Conservation (phyloP, 2,329 filamentous ascomycete species). For the Eurotiales sp. region DNA sequence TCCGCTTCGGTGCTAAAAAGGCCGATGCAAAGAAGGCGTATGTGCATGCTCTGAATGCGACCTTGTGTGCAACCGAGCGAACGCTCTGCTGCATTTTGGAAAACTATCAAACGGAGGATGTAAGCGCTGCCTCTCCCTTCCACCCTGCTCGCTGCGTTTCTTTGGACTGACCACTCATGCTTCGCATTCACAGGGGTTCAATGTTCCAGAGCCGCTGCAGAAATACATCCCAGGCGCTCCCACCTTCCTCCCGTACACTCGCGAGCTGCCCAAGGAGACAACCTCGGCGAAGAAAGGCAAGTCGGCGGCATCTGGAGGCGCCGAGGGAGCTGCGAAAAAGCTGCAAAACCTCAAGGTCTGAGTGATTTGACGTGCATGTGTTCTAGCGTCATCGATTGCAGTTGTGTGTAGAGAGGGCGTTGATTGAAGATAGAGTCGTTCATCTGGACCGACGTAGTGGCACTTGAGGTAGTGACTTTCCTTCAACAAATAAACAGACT, state of each 20-base stretch:
- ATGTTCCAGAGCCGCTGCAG: conserved; percentile 75
- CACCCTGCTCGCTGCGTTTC: too few species aligned
- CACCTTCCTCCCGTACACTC: conserved; percentile 83
- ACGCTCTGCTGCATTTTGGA: conserved; percentile 92
- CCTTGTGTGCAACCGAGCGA: conserved; percentile 83
- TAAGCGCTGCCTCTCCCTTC: conserved; percentile 36
- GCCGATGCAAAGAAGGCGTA: conserved; percentile 85
- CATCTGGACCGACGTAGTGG: too few species aligned
- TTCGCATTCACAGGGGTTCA: conserved; percentile 64
- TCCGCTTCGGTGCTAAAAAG: conserved; percentile 84
- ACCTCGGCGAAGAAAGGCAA: conserved; percentile 57
- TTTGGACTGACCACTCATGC: too few species aligned
- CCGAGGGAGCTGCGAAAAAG: conserved; percentile 37
- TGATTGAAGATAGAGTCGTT: too few species aligned
- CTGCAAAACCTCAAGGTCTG: conserved; percentile 41
- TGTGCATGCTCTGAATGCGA: conserved; percentile 88
- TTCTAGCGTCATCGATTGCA: too few species aligned
- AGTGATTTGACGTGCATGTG: conserved; percentile 4
- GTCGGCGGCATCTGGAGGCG: conserved; percentile 25
- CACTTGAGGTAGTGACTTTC: too few species aligned
- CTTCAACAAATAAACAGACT: too few species aligned
- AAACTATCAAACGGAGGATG: conserved; percentile 91
- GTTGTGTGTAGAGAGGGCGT: too few species aligned
- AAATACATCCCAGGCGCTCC: conserved; percentile 88
- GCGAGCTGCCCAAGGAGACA: conserved; percentile 75